Conservation (phyloP, 305 asterid species). For the Fraxinus floribunda region DNA sequence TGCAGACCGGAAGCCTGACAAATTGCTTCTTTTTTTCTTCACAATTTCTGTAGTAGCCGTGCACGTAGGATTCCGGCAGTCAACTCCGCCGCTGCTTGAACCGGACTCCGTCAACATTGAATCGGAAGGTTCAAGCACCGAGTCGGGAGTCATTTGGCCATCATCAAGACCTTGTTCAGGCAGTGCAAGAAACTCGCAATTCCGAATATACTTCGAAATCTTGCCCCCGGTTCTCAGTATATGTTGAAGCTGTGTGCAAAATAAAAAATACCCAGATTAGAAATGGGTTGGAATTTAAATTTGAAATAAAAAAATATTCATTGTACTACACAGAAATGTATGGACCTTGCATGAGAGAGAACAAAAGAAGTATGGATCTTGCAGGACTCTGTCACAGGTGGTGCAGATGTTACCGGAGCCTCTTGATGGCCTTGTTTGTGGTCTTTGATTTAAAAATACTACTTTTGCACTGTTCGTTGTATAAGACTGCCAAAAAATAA, state of each 20-base stretch:
- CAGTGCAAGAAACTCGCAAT: slow-evolving; percentile 26
- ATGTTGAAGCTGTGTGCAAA: slow-evolving; percentile 33
- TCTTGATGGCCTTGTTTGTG: slow-evolving; percentile 31
- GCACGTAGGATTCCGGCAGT: background rate
- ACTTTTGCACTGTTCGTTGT: slow-evolving; percentile 43
- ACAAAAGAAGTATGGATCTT: slow-evolving; percentile 36
- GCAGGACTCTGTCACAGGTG: slow-evolving; percentile 42
- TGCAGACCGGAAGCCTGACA: background rate
- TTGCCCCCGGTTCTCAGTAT: slow-evolving; percentile 21
- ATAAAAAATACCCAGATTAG: slow-evolving; percentile 18
- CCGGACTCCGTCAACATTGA: slow-evolving; percentile 38
- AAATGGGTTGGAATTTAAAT: slow-evolving; percentile 12
- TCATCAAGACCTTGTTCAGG: slow-evolving; percentile 36
- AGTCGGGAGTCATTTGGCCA: slow-evolving; percentile 41
- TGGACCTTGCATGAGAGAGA: slow-evolving; percentile 52
- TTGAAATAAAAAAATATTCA: background rate
- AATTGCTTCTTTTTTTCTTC: slow-evolving; percentile 12
- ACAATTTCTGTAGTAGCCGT: slow-evolving; percentile 19
- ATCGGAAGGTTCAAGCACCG: slow-evolving; percentile 36
- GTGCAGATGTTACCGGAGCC: slow-evolving; percentile 32
- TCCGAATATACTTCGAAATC: slow-evolving; percentile 24
- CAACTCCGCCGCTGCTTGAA: slow-evolving; percentile 14
- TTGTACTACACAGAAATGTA: background rate
- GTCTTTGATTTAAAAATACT: slow-evolving; percentile 38
- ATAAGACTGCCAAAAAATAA: slow-evolving; percentile 32